A percentile compares a stretch with the other conserved stretches of the same genome.
These are phyloP conservation scores for Talaromyces sp. DNA, from an alignment of 2,329 filamentous ascomycete genomes.

Conservation along the genomic window DNA sequence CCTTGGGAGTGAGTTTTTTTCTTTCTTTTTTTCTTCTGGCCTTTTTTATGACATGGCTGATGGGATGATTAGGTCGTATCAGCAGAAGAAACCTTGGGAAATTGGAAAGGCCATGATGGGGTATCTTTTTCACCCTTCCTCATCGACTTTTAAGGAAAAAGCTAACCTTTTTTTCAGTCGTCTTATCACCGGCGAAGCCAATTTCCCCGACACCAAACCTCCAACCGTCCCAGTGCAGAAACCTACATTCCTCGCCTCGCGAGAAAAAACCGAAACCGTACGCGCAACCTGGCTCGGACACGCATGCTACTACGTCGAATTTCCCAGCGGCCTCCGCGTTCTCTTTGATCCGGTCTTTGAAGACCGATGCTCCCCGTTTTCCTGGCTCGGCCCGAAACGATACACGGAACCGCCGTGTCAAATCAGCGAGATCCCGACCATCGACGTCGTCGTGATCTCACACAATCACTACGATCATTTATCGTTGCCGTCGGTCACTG, in stretches of 20 bases:
- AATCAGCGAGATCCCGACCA: conserved; percentile 65
- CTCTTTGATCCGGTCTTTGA: conserved; percentile 94
- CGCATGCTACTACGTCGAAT: conserved; percentile 89
- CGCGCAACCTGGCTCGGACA: conserved; percentile 93
- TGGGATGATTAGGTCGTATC: neutral
- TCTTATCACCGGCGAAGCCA: conserved; percentile 44
- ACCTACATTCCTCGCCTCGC: conserved; percentile 60
- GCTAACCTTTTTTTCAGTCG: conserved; percentile 23
- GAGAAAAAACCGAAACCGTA: conserved; percentile 48
- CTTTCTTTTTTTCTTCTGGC: conserved; percentile 34
- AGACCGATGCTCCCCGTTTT: conserved; percentile 73
- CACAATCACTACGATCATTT: conserved; percentile 95
- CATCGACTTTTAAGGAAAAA: neutral
- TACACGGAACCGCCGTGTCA: conserved; percentile 73
- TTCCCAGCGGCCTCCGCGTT: conserved; percentile 75
- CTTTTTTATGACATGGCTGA: neutral
- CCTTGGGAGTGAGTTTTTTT: conserved; percentile 41
- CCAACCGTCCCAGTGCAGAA: conserved; percentile 62
- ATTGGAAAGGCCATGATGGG: conserved; percentile 2
- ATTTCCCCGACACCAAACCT: conserved; percentile 56
- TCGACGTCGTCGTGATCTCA: conserved; percentile 62
- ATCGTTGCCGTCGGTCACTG: conserved; percentile 66
- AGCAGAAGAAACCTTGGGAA: neutral
- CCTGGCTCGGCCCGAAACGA: conserved; percentile 64
- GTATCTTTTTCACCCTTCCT: neutral